These are phyloP conservation scores for Irpex sp. DNA, from an alignment of 1,284 basidiomycete species.

Conservation along the genomic window DNA sequence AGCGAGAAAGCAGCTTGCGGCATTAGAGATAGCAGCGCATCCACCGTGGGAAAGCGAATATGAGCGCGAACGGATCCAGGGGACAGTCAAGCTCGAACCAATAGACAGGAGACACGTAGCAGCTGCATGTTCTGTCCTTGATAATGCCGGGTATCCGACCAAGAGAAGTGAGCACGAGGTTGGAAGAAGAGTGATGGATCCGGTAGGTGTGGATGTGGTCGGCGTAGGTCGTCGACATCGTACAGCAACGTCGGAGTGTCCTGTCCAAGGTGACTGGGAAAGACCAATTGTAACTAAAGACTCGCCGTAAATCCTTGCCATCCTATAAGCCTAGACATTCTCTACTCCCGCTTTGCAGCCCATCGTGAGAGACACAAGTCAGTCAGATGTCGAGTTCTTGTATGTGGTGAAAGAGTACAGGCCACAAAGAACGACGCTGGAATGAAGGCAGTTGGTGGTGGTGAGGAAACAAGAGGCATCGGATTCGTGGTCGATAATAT, in stretches of 20 bases:
- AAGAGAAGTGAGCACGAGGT: background rate
- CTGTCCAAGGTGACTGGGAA: background rate
- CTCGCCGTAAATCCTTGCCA: background rate
- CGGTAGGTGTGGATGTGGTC: background rate
- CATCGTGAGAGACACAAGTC: background rate
- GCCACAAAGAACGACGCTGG: background rate
- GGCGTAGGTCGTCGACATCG: background rate
- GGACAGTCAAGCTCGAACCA: background rate
- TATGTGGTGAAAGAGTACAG: background rate
- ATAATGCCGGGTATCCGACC: background rate
- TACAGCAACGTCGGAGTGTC: background rate
- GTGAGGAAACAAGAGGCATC: conserved; percentile 4
- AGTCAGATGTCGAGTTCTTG: background rate
- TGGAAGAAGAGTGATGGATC: background rate
- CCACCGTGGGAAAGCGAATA: too few relatives aligned
- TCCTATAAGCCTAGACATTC: background rate
- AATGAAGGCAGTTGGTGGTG: conserved; percentile 1
- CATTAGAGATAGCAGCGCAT: too few relatives aligned
- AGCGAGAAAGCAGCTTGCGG: too few relatives aligned
- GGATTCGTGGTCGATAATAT: background rate
- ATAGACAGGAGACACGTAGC: background rate
- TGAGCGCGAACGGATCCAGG: background rate
- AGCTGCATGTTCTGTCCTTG: background rate
- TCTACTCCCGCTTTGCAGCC: background rate
- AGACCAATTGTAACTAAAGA: background rate